A percentile compares a stretch with the other conserved stretches of the same genome.
These are phyloP conservation scores for Starmerella davenportii DNA, from an alignment of 805 yeast genomes.

Conservation along the genomic window DNA sequence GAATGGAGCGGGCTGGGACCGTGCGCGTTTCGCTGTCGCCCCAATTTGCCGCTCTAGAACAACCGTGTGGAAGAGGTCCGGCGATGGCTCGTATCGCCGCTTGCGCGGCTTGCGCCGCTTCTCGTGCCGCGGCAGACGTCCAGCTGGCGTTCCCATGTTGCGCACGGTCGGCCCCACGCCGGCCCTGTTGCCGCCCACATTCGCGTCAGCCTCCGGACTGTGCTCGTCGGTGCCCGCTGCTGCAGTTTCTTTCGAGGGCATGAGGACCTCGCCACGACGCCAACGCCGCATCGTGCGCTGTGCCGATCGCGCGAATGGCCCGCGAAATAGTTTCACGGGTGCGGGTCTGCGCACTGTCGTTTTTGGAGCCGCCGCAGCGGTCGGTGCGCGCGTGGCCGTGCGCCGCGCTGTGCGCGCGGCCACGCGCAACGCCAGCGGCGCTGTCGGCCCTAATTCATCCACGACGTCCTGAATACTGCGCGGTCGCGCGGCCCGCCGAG, in stretches of 20 bases:
- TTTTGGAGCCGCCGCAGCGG: too few species aligned
- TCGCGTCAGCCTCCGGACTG: too few species aligned
- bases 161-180: too few species aligned
- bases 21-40: too few species aligned
- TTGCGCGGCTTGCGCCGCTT: background rate
- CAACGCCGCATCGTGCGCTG: conserved; percentile 1
- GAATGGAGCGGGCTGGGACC: too few species aligned
- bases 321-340: conserved; percentile 5
- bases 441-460: conserved; percentile 1
- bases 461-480: conserved; percentile 1
- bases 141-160: too few species aligned
- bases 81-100: background rate
- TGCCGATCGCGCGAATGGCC: conserved; percentile 1
- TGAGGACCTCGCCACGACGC: background rate
- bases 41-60: conserved; percentile 3
- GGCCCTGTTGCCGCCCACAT: too few species aligned
- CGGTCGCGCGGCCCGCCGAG: background rate
- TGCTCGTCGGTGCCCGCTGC: too few species aligned
- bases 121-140: too few species aligned
- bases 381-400: too few species aligned
- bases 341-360: too few species aligned
- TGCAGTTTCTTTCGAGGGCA: too few species aligned
- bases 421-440: conserved; percentile 3
- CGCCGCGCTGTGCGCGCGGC: conserved; percentile 10
- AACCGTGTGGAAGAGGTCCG: conserved; percentile 1